Evolutionary conservation across 208 protist species (phyloP).

Genomic region (Trypanosoma lewisi): DNA sequence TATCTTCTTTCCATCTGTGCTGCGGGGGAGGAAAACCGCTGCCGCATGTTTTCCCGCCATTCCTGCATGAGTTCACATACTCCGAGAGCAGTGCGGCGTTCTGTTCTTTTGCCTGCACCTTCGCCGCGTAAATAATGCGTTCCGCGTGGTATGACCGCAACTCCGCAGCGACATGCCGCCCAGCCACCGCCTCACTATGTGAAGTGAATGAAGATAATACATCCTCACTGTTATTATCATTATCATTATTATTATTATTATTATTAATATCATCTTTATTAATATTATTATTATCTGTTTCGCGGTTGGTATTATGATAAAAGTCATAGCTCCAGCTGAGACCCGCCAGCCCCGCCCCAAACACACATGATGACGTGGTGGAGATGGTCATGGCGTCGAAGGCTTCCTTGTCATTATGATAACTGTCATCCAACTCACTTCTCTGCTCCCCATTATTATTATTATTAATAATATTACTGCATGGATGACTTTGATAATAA

Average conservation of each 20-base stretch:
- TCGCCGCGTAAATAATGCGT: not conserved
- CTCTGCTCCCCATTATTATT: not conserved
- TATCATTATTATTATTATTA: not conserved
- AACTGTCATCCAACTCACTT: conserved; percentile 40
- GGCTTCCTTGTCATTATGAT: conserved; percentile 50
- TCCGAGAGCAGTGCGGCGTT: not conserved
- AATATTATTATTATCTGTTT: not conserved
- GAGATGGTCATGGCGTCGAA: conserved; percentile 51
- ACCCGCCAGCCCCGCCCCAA: conserved; percentile 39
- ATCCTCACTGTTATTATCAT: not conserved
- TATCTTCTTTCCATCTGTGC: conserved; percentile 1
- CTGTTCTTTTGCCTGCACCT: conserved; percentile 3
- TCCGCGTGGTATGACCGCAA: not conserved
- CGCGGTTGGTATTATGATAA: not conserved
- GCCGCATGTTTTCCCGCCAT: too few species aligned
- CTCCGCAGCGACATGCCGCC: not conserved
- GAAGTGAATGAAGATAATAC: not conserved
- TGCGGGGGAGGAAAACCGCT: too few species aligned
- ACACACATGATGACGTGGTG: conserved; percentile 54
- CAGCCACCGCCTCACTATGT: not conserved
- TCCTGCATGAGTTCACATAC: not conserved
- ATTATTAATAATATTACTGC: not conserved
- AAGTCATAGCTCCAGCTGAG: conserved; percentile 18
- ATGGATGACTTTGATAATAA: not conserved
- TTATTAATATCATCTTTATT: not conserved